Base-by-base conservation (phyloP, 176 grass and related monocot genomes). In the Thalia dealbata region DNA sequence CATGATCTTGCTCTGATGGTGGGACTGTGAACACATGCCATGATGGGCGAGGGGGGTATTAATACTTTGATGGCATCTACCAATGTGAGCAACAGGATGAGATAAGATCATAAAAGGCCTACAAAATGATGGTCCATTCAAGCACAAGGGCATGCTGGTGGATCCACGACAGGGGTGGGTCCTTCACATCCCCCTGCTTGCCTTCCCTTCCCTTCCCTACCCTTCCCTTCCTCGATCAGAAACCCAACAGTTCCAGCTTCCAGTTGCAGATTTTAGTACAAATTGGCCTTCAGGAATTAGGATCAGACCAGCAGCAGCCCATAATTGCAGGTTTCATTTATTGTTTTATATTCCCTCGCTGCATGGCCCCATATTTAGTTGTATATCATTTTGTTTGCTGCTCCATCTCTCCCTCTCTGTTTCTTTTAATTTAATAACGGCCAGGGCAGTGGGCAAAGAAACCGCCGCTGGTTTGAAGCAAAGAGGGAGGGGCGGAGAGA, bases 141-240 rank as follows among this genome's bases (percentile, higher is more conserved):
- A 24, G 54, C 73, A 75, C 22, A 62, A 27, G 68, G 58, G n/a
- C 58, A 28, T 75, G 58, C 19, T 75, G 73, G 73, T 62, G 41
- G 73, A 75, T 75, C 58, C 73, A 75, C 63, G 56, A 12, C 73
- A 50, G 1, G 27, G 23, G n/a, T 48, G 58, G 73, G 73, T 27
- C 41, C 73, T 0, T 0, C 8, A 6, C 52, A 4, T 3, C 52
- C 12, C 7, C 3, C 69, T 28, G 2, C 43, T 14, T 16, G 8
- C 5, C 69, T 50, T 71, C 24, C 45, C 18, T 44, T 50, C 18
- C 21, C 6, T 19, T 4, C 10, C 10, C 26, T 45, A 35, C 25
- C 27, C 43, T 16, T 42, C 23, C 43, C 18, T n/a, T 24, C 25
- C 13, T 46, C 29, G 10, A 1, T 7, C 10, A n/a, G 23, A 42